phyloP scores from a whole-genome alignment of 2,329 filamentous ascomycete species.

The Grosmannia serpens region DNA sequence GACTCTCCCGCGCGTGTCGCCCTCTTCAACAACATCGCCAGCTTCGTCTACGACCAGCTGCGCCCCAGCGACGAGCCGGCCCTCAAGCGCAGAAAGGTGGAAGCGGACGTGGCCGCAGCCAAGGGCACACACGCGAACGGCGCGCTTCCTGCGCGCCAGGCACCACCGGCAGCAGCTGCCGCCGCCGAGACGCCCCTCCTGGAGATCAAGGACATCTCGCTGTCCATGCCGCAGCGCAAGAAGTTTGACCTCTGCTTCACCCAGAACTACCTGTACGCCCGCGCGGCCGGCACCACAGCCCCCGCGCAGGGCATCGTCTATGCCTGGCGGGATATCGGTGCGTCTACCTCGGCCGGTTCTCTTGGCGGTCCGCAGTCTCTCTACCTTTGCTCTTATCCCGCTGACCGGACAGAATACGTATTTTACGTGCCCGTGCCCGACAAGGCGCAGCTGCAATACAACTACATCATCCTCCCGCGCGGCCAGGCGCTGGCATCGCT shows the following conservation, averaged over 20 bases:
- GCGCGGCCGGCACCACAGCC: constrained; percentile 36
- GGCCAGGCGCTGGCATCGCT: constrained; percentile 34
- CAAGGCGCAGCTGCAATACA: constrained; percentile 53
- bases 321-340: constrained; percentile 52
- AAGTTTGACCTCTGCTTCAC: constrained; percentile 57
- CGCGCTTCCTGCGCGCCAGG: constrained; percentile 6
- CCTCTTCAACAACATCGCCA: constrained; percentile 46
- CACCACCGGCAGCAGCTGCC: neutral
- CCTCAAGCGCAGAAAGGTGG: constrained; percentile 41
- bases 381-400: neutral
- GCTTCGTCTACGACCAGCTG: constrained; percentile 35
- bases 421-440: constrained; percentile 55
- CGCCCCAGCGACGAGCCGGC: constrained; percentile 20
- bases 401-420: constrained; percentile 37
- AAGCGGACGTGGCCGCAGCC: constrained; percentile 18
- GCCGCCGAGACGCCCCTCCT: constrained; percentile 41
- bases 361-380: neutral
- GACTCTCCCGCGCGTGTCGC: constrained; percentile 37
- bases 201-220: constrained; percentile 53
- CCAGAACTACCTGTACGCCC: constrained; percentile 45
- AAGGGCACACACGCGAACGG: constrained; percentile 8
- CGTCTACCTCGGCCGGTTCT: constrained; percentile 9
- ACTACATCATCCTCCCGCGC: constrained; percentile 51
- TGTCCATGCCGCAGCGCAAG: constrained; percentile 57
- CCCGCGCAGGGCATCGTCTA: constrained; percentile 44